These are phyloP conservation scores for Prunus kanzakura DNA, from an alignment of 306 rosid species.

Conservation along the genomic window DNA sequence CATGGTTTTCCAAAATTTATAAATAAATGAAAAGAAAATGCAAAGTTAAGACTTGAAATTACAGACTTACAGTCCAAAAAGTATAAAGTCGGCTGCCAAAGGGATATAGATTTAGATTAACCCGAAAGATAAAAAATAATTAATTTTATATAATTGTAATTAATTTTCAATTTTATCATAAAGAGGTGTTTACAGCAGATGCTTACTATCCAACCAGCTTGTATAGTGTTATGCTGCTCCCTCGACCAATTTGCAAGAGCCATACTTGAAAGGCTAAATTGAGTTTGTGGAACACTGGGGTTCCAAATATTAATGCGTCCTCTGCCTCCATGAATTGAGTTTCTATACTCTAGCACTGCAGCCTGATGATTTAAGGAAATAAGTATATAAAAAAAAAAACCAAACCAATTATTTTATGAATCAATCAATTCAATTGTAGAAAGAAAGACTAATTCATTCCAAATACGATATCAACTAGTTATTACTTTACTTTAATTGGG, in stretches of 20 bases:
- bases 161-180: background rate
- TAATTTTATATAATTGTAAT: too few species aligned
- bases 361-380: background rate
- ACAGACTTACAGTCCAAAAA: slow-evolving; percentile 25
- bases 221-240: background rate
- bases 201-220: slow-evolving; percentile 27
- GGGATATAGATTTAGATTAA: background rate
- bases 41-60: background rate
- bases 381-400: background rate
- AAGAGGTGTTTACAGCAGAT: background rate
- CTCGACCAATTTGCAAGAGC: slow-evolving; percentile 1
- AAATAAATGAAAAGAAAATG: background rate
- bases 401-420: background rate
- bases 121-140: background rate
- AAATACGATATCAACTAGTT: background rate
- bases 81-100: slow-evolving; percentile 11
- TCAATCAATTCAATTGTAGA: background rate
- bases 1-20: background rate
- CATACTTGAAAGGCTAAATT: slow-evolving; percentile 20
- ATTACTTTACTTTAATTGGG: background rate
- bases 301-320: slow-evolving; percentile 20
- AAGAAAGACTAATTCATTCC: too few species aligned
- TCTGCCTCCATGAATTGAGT: slow-evolving; percentile 6
- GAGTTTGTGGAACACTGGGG: slow-evolving; percentile 3
- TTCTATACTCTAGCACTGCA: slow-evolving; percentile 1